Evolutionary conservation across 2,329 filamentous ascomycete genomes (phyloP).

Genomic region (Aspergillus pseudoterreus): DNA sequence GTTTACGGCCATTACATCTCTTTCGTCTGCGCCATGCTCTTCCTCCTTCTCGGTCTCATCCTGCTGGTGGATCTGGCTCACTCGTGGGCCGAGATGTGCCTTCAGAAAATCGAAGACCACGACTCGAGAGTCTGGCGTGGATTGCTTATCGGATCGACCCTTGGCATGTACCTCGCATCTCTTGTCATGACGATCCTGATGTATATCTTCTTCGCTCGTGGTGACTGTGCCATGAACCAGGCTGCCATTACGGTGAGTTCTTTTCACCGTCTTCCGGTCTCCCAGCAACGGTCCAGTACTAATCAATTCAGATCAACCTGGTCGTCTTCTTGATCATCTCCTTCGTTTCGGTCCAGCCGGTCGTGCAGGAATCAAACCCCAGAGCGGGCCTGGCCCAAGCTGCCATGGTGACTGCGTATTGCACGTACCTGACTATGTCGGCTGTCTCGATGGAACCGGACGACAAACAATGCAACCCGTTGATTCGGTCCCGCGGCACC

Average conservation of each 20-base stretch:
- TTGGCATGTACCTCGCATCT: slow-evolving; percentile 89
- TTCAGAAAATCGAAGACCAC: slow-evolving; percentile 85
- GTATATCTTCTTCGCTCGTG: slow-evolving; percentile 89
- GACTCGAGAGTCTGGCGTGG: slow-evolving; percentile 82
- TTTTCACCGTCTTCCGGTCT: slow-evolving; percentile 1
- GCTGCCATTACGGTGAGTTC: slow-evolving; percentile 72
- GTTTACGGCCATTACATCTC: slow-evolving; percentile 95
- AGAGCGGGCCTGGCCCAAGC: slow-evolving; percentile 95
- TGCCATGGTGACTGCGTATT: slow-evolving; percentile 95
- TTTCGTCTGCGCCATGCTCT: slow-evolving; percentile 82
- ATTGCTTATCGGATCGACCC: slow-evolving; percentile 83
- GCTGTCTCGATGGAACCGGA: slow-evolving; percentile 98
- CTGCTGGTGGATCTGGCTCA: slow-evolving; percentile 93
- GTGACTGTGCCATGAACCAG: slow-evolving; percentile 91
- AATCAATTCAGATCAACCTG: slow-evolving; percentile 63
- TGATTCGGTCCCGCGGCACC: slow-evolving; percentile 78
- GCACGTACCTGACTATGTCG: slow-evolving; percentile 97
- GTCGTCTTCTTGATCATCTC: slow-evolving; percentile 78
- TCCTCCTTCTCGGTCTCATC: slow-evolving; percentile 87
- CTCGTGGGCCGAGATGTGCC: slow-evolving; percentile 94
- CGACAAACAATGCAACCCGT: slow-evolving; percentile 87
- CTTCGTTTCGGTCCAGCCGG: slow-evolving; percentile 81
- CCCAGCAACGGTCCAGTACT: slow-evolving; percentile 5
- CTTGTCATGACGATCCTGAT: slow-evolving; percentile 93
- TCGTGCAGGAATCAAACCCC: slow-evolving; percentile 85